A percentile compares a stretch with the other conserved stretches of the same genome.
Conservation (phyloP, 202 grass and related monocot species). For the Zoysia matrella region DNA sequence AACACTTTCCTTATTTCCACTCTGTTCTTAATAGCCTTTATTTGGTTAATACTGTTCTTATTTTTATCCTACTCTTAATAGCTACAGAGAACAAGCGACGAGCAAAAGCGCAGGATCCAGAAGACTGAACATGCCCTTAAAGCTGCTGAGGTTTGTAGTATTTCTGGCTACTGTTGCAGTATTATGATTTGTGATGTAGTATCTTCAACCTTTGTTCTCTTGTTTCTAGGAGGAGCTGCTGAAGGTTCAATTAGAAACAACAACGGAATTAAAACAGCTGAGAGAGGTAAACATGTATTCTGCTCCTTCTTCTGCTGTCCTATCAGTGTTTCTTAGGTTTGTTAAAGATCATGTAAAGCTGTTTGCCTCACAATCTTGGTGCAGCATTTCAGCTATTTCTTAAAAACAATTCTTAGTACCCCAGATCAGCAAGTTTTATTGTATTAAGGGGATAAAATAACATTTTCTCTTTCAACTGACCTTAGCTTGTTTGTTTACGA, state of each 20-base stretch:
- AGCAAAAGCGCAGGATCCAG: conserved; percentile 80
- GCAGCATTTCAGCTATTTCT: conserved; percentile 1
- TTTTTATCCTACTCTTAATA: conserved; percentile 47
- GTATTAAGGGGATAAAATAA: neutral
- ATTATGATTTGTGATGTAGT: conserved; percentile 30
- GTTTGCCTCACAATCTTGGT: conserved; percentile 24
- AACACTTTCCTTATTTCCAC: neutral
- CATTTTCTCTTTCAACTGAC: neutral
- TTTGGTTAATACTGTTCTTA: neutral
- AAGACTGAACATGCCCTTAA: conserved; percentile 84
- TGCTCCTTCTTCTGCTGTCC: conserved; percentile 5
- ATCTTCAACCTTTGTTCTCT: conserved; percentile 37
- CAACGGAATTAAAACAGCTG: conserved; percentile 61
- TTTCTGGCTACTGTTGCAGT: conserved; percentile 1
- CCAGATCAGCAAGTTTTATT: neutral
- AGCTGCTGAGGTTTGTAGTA: conserved; percentile 77
- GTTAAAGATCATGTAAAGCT: neutral
- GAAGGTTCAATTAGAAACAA: conserved; percentile 79
- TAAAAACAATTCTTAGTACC: conserved; percentile 23
- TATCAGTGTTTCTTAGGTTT: conserved; percentile 25
- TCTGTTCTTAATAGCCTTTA: conserved; percentile 37
- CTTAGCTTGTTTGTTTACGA: conserved; percentile 7
- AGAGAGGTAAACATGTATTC: conserved; percentile 65
- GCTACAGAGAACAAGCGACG: conserved; percentile 75
- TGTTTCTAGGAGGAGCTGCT: conserved; percentile 85